Evolutionary conservation across 345 rosid species (phyloP).

Genomic region (Eucalyptus marginata): DNA sequence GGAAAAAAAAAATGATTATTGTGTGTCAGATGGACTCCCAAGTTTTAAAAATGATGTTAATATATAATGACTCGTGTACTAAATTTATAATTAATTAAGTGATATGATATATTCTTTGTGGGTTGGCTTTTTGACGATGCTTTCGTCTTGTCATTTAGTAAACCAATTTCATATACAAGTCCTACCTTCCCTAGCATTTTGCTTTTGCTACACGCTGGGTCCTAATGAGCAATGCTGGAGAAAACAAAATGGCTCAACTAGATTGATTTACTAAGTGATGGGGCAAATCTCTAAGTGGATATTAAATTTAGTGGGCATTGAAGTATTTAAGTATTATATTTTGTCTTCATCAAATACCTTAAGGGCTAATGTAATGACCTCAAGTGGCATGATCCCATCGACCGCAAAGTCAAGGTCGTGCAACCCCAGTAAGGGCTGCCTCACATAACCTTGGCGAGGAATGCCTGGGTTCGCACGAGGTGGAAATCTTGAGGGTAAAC

Average conservation of each 20-base stretch:
- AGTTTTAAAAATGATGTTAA: not conserved
- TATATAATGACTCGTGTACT: fast-evolving
- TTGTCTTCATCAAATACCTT: too few relatives aligned
- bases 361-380: too few relatives aligned
- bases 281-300: not conserved
- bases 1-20: not conserved
- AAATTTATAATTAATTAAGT: fast-evolving
- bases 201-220: not conserved
- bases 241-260: fast-evolving
- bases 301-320: not conserved
- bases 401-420: fast-evolving
- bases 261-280: not conserved
- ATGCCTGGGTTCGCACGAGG: fast-evolving
- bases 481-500: too few relatives aligned
- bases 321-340: not conserved
- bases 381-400: fast-evolving
- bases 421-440: fast-evolving
- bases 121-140: not conserved
- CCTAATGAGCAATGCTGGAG: not conserved
- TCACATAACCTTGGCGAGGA: fast-evolving
- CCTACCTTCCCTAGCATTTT: not conserved
- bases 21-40: not conserved
- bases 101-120: not conserved
- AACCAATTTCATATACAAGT: not conserved
- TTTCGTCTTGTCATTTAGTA: not conserved